Evolutionary conservation across 768 basidiomycete genomes (phyloP).

Genomic region (Agrocybe chaxingu): DNA sequence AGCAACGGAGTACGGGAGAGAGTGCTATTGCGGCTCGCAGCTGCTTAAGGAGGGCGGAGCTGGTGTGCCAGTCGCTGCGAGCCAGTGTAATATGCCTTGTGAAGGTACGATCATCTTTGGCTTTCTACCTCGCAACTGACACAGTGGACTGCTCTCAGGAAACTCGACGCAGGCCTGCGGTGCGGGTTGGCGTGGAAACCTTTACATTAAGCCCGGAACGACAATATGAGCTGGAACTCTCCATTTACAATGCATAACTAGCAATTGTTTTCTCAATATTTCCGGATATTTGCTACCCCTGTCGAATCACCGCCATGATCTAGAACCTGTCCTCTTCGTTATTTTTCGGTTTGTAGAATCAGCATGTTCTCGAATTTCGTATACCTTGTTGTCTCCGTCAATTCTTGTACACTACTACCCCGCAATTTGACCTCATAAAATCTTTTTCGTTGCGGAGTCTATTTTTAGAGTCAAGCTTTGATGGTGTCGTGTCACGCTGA

Average conservation of each 20-base stretch:
- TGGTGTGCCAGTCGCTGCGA: slow-evolving; percentile 14
- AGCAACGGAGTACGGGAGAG: slow-evolving; percentile 28
- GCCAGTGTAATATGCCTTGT: slow-evolving; percentile 28
- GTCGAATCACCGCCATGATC: background rate
- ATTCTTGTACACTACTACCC: too few species aligned
- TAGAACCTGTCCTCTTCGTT: background rate
- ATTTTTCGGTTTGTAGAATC: background rate
- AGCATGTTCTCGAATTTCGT: too few species aligned
- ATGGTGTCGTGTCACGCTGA: too few species aligned
- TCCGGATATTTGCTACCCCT: too few species aligned
- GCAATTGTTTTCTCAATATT: background rate
- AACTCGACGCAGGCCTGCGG: slow-evolving; percentile 26
- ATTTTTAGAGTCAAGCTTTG: too few species aligned
- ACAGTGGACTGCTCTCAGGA: slow-evolving; percentile 10
- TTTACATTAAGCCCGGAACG: slow-evolving; percentile 22
- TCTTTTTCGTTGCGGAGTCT: too few species aligned
- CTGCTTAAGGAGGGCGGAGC: slow-evolving; percentile 19
- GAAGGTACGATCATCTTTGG: slow-evolving; percentile 21
- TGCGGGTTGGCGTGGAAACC: slow-evolving; percentile 27
- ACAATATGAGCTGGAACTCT: slow-evolving; percentile 4
- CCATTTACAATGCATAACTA: background rate
- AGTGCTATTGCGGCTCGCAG: slow-evolving; percentile 33
- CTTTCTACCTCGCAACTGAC: background rate
- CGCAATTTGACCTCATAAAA: too few species aligned
- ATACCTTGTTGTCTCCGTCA: too few species aligned